Base-by-base conservation (phyloP, 331 rosid species). In the Acacia concinna region DNA sequence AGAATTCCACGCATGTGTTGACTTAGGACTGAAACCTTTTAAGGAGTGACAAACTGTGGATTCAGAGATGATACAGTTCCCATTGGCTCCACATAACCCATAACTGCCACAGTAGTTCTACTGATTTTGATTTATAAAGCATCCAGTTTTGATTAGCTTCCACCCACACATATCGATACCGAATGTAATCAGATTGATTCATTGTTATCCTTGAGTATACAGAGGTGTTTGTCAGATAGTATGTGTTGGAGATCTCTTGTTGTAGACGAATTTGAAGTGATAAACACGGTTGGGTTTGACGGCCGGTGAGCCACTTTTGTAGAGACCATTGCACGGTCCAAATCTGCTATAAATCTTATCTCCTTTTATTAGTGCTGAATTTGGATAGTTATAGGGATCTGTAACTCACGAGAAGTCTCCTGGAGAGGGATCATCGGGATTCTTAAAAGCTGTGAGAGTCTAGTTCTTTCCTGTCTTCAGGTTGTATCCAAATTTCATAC, bases 281-380 rank as follows among this genome's bases (percentile, higher is more conserved):
- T 51, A 73, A 32, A 73, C 32, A 2, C 66, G 66, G 47, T 73
- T 73, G 18, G 28, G 67, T 84, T 74, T 89, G 80, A 38, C 51
- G 56, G 17, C 85, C 15, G 88, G 84, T 3, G 71, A 38, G 3
- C 88, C 90, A 63, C 88, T 86, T 72, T 27, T 71, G 30, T 32
- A 54, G 12, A 86, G 46, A n/a, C 92, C 90, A 76, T 87, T 89
- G 84, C 89, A 89, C 2, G 90, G 92, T 14, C 90, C 88, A 4
- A 73, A 57, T 13, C 86, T 83, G 78, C 41, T 66, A 46, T 32
- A 67, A 25, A 60, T 79, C 0, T 6, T 3, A 6, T 57, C 28
- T 40, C 81, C 82, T 12, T 76, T 81, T 78, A 83, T 43, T 14
- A 86, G 14, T 13, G 21, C 67, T 7, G 81, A 63, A 37, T 89